These are phyloP conservation scores for Monilinia fructigena DNA, from an alignment of 2,329 filamentous ascomycete genomes.

Conservation along the genomic window DNA sequence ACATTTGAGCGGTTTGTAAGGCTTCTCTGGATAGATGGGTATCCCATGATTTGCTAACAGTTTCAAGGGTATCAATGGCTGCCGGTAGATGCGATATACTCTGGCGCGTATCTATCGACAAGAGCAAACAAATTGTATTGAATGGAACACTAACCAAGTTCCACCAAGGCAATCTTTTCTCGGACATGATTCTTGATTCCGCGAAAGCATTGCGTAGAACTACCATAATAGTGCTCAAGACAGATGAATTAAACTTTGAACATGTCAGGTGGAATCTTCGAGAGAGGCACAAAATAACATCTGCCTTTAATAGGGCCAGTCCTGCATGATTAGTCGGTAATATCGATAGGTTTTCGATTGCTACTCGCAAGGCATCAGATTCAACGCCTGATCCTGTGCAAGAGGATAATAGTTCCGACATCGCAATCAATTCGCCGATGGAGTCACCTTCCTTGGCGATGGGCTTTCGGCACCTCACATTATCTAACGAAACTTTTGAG, in stretches of 20 bases:
- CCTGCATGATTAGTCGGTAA: conserved; percentile 9
- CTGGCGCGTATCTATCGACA: conserved; percentile 28
- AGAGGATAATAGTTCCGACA: conserved; percentile 24
- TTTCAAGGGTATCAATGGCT: conserved; percentile 29
- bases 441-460: conserved; percentile 24
- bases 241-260: conserved; percentile 15
- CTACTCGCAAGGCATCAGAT: not conserved
- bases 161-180: conserved; percentile 31
- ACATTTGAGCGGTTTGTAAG: conserved; percentile 29
- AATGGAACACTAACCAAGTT: conserved; percentile 31
- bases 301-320: conserved; percentile 28
- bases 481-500: conserved; percentile 29
- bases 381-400: conserved; percentile 13
- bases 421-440: conserved; percentile 27
- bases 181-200: conserved; percentile 25
- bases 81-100: conserved; percentile 28
- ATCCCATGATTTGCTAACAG: conserved; percentile 24
- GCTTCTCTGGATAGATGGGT: conserved; percentile 31
- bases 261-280: conserved; percentile 24
- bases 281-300: conserved; percentile 29
- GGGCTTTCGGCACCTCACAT: conserved; percentile 25
- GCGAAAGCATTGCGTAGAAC: conserved; percentile 29
- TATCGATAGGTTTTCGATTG: conserved; percentile 19
- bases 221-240: conserved; percentile 20
- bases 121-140: conserved; percentile 30